phyloP scores from a whole-genome alignment of 2,329 filamentous ascomycete species.

The Beauveria varroae region DNA sequence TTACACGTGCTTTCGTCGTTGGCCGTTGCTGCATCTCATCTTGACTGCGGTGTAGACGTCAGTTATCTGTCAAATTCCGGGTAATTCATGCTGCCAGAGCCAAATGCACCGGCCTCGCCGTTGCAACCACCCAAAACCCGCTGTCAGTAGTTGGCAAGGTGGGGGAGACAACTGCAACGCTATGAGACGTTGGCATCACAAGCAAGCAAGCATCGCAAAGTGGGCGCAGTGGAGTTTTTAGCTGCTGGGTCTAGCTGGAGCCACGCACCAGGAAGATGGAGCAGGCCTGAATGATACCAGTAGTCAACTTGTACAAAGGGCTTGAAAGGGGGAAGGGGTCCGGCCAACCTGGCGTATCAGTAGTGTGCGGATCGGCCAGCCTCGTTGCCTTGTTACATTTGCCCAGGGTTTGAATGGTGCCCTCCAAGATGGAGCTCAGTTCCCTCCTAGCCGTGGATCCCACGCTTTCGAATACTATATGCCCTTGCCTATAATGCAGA shows the following conservation, averaged over 20 bases:
- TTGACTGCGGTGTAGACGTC: too few relatives aligned
- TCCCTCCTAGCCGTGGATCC: not conserved
- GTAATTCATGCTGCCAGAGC: not conserved
- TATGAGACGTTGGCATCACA: constrained; percentile 3
- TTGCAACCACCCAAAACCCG: not conserved
- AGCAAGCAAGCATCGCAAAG: not conserved
- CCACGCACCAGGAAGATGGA: not conserved
- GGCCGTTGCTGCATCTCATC: too few relatives aligned
- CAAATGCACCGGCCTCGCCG: not conserved
- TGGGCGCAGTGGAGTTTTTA: constrained; percentile 1
- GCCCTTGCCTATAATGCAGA: not conserved
- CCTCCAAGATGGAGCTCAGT: not conserved
- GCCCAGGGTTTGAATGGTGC: not conserved
- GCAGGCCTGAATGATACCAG: not conserved
- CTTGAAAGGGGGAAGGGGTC: too few relatives aligned
- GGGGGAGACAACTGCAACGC: not conserved
- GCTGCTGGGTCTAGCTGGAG: not conserved
- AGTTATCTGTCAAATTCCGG: too few relatives aligned
- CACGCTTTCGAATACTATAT: not conserved
- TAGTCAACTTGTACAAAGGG: too few relatives aligned
- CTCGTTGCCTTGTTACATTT: constrained; percentile 9
- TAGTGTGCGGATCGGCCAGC: constrained; percentile 6
- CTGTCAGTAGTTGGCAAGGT: not conserved
- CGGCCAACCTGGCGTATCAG: too few relatives aligned
- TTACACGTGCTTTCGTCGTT: too few relatives aligned